Conservation (phyloP, 495 filamentous ascomycete species). For the Geoglossum glabrum region DNA sequence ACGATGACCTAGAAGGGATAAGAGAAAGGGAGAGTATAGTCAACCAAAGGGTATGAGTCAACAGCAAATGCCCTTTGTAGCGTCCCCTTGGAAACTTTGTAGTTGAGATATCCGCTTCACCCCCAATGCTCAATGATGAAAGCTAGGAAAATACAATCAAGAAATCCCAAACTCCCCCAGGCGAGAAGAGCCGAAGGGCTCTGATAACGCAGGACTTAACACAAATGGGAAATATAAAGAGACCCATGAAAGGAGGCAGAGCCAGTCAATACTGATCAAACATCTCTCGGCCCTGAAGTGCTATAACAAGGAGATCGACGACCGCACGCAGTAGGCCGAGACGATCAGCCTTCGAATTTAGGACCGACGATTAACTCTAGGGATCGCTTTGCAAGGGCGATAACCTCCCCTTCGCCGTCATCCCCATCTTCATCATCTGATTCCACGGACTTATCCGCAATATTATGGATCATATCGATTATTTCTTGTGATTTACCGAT, state of each 20-base stretch:
- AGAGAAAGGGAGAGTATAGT: neutral
- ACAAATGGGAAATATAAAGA: neutral
- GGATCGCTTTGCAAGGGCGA: conserved; percentile 75
- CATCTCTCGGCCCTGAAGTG: neutral
- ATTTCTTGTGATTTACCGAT: conserved; percentile 78
- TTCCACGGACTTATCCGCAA: conserved; percentile 76
- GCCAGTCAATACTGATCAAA: neutral
- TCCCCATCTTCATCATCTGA: conserved; percentile 78
- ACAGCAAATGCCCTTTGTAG: neutral
- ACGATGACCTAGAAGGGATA: neutral
- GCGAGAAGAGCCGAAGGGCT: neutral
- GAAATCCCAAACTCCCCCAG: conserved; percentile 1
- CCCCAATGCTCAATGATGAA: conserved; percentile 1
- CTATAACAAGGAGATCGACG: neutral
- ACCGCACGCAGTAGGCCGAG: neutral
- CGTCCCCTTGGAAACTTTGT: neutral
- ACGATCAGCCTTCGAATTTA: neutral
- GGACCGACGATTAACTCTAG: conserved; percentile 48
- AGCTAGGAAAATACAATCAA: conserved; percentile 1
- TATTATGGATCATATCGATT: conserved; percentile 72
- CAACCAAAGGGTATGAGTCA: neutral
- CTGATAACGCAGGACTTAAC: neutral
- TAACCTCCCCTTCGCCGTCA: conserved; percentile 75
- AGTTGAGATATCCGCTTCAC: neutral
- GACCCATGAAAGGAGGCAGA: neutral